Evolutionary conservation across 2,329 filamentous ascomycete genomes (phyloP), one percentile per base, ranked within the genome.

Genomic region (Microsporum canis): DNA sequence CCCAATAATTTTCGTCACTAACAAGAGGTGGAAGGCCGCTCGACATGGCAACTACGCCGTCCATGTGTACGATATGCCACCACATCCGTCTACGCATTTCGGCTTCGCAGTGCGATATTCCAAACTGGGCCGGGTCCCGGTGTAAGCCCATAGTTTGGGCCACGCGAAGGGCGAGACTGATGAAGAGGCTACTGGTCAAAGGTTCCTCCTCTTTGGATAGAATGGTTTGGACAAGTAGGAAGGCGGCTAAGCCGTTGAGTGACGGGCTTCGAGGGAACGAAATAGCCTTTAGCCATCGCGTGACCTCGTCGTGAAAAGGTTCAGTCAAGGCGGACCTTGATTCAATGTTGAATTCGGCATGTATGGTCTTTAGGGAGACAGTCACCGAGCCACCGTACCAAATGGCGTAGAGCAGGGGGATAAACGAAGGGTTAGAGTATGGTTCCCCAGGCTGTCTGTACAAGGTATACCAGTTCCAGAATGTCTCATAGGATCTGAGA

Each of bases 1-100:
- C 77, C 72, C 76, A 79, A 43, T 76, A 78, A 57, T 74, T 74
- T 59, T 79, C 77, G 41, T 78, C 76, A 39, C 73, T 73, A 12
- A 79, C 74, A 29, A 78, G 66, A 6, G 77, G 77, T 5, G 77
- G 77, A 10, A 79, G 68, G 1, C 78, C 78, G 57, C 76, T 78
- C 3, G 77, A 77, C 70, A 79, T 77, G 1, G 77, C 75, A n/a
- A 79, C 74, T 8, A 78, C 72, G n/a, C 76, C 70, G 63, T 78
- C 76, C 69, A 78, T 77, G 51, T 79, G 75, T 31, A 78, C 73
- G 39, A 79, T 77, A 63, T 78, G 77, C 76, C 76, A 79, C 77
- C 77, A 79, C 57, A 79, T 68, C 14, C 77, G 71, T 57, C 77
- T 72, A 31, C 77, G 71, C 47, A 75, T 71, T 64, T 79, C 77